A percentile compares a stretch with the other conserved stretches of the same genome.
These are phyloP conservation scores for Onygenales sp. DNA, from an alignment of 2,329 filamentous ascomycete species.

Conservation along the genomic window DNA sequence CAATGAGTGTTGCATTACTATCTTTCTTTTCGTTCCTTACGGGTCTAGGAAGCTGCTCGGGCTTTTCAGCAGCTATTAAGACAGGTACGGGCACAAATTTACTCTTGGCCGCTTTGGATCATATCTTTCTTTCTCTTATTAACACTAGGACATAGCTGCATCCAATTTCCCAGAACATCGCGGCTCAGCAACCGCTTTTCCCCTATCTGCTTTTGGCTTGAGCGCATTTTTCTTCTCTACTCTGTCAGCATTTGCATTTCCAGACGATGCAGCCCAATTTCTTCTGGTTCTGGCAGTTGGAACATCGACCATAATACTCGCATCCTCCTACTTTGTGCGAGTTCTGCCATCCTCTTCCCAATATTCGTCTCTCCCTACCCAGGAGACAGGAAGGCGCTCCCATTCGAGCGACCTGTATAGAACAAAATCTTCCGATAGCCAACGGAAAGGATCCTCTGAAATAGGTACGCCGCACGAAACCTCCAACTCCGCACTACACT, in stretches of 20 bases:
- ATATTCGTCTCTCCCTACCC: constrained; percentile 33
- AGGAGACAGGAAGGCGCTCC: constrained; percentile 22
- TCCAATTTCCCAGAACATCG: constrained; percentile 86
- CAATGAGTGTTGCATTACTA: constrained; percentile 47
- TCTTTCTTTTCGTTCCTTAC: constrained; percentile 81
- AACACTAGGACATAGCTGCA: constrained; percentile 47
- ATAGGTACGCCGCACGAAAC: constrained; percentile 27
- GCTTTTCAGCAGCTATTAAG: constrained; percentile 85
- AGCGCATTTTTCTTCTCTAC: constrained; percentile 95
- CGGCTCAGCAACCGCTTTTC: constrained; percentile 89
- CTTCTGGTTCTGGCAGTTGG: constrained; percentile 71
- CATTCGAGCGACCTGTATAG: constrained; percentile 23
- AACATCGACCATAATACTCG: constrained; percentile 64
- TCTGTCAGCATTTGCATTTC: constrained; percentile 66
- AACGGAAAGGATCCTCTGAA: constrained; percentile 21
- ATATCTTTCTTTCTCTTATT: background rate
- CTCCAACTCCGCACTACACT: constrained; percentile 19
- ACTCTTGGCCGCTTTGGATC: background rate
- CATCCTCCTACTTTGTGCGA: constrained; percentile 76
- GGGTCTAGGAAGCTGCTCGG: constrained; percentile 79
- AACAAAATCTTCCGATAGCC: constrained; percentile 22
- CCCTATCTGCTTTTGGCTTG: constrained; percentile 82
- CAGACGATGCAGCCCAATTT: constrained; percentile 72
- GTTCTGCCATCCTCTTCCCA: constrained; percentile 52
- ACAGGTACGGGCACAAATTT: constrained; percentile 35